Percentiles rank a stretch among this genome's conserved stretches.
Conservation (phyloP, 2,329 filamentous ascomycete genomes). For the Aspergillus japonicus region DNA sequence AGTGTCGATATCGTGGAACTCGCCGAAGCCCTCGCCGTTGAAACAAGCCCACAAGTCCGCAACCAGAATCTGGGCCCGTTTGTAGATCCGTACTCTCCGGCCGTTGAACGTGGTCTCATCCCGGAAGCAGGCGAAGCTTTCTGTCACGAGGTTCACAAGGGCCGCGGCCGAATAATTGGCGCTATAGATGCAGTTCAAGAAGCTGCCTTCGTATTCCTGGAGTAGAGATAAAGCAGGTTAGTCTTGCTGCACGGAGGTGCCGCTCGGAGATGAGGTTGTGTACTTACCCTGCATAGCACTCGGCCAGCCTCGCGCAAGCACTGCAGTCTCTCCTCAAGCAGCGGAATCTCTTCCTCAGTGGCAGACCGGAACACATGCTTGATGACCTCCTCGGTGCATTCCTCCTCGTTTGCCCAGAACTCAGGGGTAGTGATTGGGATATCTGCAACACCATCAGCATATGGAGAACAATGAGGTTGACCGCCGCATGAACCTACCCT, state of each 20-base stretch:
- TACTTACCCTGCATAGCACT: slow-evolving; percentile 70
- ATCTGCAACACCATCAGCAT: slow-evolving; percentile 47
- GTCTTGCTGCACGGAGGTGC: not conserved
- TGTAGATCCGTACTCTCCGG: slow-evolving; percentile 76
- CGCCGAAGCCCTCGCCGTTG: slow-evolving; percentile 72
- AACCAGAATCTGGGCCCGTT: slow-evolving; percentile 92
- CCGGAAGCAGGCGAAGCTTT: slow-evolving; percentile 79
- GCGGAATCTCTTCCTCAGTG: slow-evolving; percentile 81
- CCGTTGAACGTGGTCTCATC: slow-evolving; percentile 77
- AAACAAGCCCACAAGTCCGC: slow-evolving; percentile 98
- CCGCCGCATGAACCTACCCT: slow-evolving; percentile 56
- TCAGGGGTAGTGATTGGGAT: slow-evolving; percentile 85
- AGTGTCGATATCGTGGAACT: slow-evolving; percentile 86
- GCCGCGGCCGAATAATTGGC: slow-evolving; percentile 77
- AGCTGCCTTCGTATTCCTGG: slow-evolving; percentile 72
- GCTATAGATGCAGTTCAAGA: slow-evolving; percentile 69
- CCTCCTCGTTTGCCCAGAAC: slow-evolving; percentile 77
- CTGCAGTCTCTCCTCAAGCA: slow-evolving; percentile 72
- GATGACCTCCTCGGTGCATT: slow-evolving; percentile 72
- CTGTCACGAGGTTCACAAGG: slow-evolving; percentile 80
- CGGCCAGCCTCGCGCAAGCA: slow-evolving; percentile 81
- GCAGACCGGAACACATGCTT: slow-evolving; percentile 79
- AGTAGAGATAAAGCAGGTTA: slow-evolving; percentile 1
- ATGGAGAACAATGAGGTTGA: not conserved
- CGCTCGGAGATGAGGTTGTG: too few species aligned